Base-by-base conservation (phyloP, 2,329 filamentous ascomycete species). In the Cyphellophora europaea region DNA sequence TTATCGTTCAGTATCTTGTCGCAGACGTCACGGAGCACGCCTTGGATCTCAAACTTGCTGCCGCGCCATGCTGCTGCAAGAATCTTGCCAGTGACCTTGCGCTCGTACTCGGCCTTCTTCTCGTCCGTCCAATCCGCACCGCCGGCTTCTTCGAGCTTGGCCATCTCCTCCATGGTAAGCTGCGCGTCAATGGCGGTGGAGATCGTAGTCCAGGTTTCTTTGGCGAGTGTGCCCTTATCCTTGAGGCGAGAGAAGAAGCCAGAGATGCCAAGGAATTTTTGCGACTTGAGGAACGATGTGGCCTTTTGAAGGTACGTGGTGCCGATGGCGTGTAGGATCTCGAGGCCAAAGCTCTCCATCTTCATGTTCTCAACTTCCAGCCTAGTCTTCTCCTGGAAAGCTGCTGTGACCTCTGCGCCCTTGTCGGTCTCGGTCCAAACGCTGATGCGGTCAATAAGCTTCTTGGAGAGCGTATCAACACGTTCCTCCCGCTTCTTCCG, bases 111-210 rank as follows among this genome's bases (percentile, higher is more conserved):
- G 27, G 80, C 79, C 63, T 88, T 87, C 69, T 83, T 88, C 76
- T 96, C 91, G 44, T 98, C 91, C 1, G 91, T 96, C 91, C 91
- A 98, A 42, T 94, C 87, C 37, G 95, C 91, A 32, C 91, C 91
- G 35, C 89, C 91, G 53, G 80, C 79, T 67, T 95, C 84, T 65
- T 98, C 91, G 62, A 89, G 71, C 58, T 89, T 87, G 36, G 87
- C 88, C 91, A 98, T 96, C 61, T 95, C 89, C 66, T 98, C 89
- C 77, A 98, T 94, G 41, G 88, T 94, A 67, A 94, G 82, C 66
- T 98, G 91, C 16, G 91, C 91, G 55, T 95, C 88, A 47, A 98
- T 93, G 25, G 91, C 91, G 33, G 85, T 93, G 44, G 79, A 87
- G 55, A 98, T 95, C 18, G 91, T 98, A 55, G 84, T 89, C 91